phyloP scores from a whole-genome alignment of 768 basidiomycete genomes.

The Suillus paluster region DNA sequence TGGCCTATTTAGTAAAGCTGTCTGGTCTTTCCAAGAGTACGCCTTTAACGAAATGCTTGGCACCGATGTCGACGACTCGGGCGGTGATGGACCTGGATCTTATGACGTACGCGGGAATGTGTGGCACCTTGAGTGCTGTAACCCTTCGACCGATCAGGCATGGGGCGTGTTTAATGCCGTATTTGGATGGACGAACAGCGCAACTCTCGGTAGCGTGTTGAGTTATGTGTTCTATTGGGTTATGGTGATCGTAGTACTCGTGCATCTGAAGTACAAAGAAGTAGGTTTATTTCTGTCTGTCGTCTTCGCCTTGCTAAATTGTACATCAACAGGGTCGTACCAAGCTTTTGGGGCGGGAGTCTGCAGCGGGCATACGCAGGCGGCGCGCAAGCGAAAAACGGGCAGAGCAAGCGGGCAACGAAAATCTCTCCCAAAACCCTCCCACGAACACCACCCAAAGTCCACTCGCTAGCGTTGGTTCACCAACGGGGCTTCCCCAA shows the following conservation, averaged over 20 bases:
- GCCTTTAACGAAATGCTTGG: constrained; percentile 73
- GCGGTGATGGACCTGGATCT: constrained; percentile 81
- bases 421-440: background rate
- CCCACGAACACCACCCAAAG: background rate
- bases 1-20: constrained; percentile 84
- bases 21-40: constrained; percentile 74
- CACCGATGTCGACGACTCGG: constrained; percentile 66
- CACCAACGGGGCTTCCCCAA: background rate
- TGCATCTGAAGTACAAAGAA: constrained; percentile 69
- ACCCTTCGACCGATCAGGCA: constrained; percentile 58
- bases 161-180: constrained; percentile 87
- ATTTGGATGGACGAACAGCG: constrained; percentile 89
- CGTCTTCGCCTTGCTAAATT: background rate
- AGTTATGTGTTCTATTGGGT: constrained; percentile 94
- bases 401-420: background rate
- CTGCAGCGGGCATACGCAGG: constrained; percentile 46
- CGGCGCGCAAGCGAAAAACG: constrained; percentile 30
- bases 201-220: constrained; percentile 80
- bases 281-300: constrained; percentile 31
- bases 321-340: constrained; percentile 56
- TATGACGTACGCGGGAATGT: constrained; percentile 83
- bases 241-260: constrained; percentile 68
- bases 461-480: background rate
- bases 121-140: constrained; percentile 88
- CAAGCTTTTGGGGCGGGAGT: constrained; percentile 61